Evolutionary conservation across 2,329 filamentous ascomycete species (phyloP).

Genomic region (Talaromyces rugulosus): DNA sequence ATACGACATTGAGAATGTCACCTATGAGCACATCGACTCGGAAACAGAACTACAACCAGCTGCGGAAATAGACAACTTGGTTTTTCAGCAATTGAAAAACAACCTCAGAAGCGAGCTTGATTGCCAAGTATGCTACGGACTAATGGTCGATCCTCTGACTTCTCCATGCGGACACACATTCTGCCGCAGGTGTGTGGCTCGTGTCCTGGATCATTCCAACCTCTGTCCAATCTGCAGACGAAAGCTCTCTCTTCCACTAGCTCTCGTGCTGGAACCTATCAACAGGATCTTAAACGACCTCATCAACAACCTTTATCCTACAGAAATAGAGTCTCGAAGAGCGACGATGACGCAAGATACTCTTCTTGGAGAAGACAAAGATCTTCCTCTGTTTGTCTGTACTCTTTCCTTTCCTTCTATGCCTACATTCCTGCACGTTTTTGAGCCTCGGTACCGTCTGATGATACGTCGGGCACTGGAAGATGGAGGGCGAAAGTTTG

Average conservation of each 20-base stretch:
- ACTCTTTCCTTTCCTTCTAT: slow-evolving; percentile 76
- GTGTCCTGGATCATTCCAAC: slow-evolving; percentile 70
- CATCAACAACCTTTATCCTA: slow-evolving; percentile 65
- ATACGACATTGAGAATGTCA: slow-evolving; percentile 51
- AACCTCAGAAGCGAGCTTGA: slow-evolving; percentile 68
- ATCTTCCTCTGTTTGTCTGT: slow-evolving; percentile 73
- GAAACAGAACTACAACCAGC: neutral
- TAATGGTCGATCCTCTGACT: slow-evolving; percentile 78
- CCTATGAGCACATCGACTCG: slow-evolving; percentile 39
- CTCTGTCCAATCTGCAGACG: slow-evolving; percentile 79
- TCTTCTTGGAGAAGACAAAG: slow-evolving; percentile 49
- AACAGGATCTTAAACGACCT: slow-evolving; percentile 64
- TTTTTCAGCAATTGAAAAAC: slow-evolving; percentile 59
- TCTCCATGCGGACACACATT: slow-evolving; percentile 87
- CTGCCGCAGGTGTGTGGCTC: slow-evolving; percentile 73
- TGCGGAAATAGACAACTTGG: slow-evolving; percentile 35
- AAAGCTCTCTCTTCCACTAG: slow-evolving; percentile 52
- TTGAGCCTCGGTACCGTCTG: slow-evolving; percentile 85
- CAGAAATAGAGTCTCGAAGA: slow-evolving; percentile 57
- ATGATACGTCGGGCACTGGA: slow-evolving; percentile 79
- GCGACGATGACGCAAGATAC: slow-evolving; percentile 56
- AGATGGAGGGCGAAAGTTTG: slow-evolving; percentile 66
- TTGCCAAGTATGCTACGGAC: slow-evolving; percentile 80
- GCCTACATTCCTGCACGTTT: slow-evolving; percentile 85
- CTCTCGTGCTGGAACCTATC: slow-evolving; percentile 46